phyloP scores from a whole-genome alignment of 163 green algal species.

The Chlorella variabilis region DNA sequence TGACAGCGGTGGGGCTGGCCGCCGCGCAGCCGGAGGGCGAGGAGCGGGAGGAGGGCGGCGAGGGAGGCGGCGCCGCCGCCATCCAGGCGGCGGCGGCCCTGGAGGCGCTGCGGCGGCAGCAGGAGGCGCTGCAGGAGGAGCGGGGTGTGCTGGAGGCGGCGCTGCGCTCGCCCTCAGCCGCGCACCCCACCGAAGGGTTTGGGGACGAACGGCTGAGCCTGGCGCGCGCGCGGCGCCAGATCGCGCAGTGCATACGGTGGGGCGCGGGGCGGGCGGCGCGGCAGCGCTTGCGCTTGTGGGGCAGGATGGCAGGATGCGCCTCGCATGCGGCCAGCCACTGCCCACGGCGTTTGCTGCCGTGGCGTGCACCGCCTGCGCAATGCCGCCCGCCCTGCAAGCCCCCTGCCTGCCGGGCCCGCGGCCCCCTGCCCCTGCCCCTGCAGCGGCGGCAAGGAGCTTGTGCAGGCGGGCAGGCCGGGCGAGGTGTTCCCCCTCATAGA shows the following conservation, averaged over 20 bases:
- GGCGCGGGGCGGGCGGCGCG: not conserved
- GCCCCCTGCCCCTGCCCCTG: not conserved
- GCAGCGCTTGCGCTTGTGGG: not conserved
- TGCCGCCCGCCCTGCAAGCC: not conserved
- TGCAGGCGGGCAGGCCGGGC: conserved; percentile 5
- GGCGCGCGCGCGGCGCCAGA: conserved; percentile 17
- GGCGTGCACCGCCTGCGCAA: too few relatives aligned
- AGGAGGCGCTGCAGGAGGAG: conserved; percentile 20
- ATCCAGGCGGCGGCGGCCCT: conserved; percentile 8
- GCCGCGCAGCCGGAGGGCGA: not conserved
- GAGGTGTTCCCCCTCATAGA: conserved; percentile 22
- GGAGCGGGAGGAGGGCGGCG: not conserved
- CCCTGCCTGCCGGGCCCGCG: not conserved
- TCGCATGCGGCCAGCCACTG: too few relatives aligned
- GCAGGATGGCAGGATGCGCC: not conserved
- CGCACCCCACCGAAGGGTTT: conserved; percentile 37
- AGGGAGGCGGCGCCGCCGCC: not conserved
- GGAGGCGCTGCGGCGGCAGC: conserved; percentile 16
- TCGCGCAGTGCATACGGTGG: conserved; percentile 34
- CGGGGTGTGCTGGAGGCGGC: conserved; percentile 15
- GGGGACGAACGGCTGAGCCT: conserved; percentile 34
- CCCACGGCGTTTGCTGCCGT: too few relatives aligned
- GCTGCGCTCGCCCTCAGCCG: conserved; percentile 27
- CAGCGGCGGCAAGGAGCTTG: conserved; percentile 31
- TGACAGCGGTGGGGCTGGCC: not conserved